Base-by-base conservation (phyloP, 805 yeast genomes). In the Sugiyamaella chiloensis region DNA sequence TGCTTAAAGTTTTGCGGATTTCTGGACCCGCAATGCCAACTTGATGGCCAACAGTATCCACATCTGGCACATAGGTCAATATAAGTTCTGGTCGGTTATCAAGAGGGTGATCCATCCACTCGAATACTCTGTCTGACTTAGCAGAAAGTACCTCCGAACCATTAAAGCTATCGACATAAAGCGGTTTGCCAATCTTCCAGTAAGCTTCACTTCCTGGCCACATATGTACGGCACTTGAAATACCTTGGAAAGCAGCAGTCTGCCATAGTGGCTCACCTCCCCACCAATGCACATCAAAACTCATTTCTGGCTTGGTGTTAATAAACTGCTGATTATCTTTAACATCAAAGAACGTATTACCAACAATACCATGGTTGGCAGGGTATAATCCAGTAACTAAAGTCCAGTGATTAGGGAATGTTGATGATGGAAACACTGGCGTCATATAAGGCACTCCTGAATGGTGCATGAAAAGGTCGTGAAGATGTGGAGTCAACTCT, bases 361-460 rank as follows among this genome's bases (percentile, higher is more conserved):
- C 89, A 2, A 90, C 85, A 24, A 91, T 85, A 1, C 96, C 96
- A 65, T 90, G 96, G 47, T 81, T 78, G 2, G 81, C 73, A 1
- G 97, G 96, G 50, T 81, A 78, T 36, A 86, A 67, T 0, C 98
- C 98, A 0, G 97, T 91, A 1, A 85, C 83, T 54, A 90, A 63
- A 0, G 96, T 81, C 91, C 95, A 91, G 64, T 89, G 96, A 62
- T 91, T 90, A 0, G 96, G 93, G 58, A 87, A 87, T 0, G 96
- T 86, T 20, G 87, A 85, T 0, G 95, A 79, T 3, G 97, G 97
- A 62, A 89, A 88, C 2, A 88, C 76, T 1, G 97, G 96, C 6
- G 68, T 67, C 91, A 91, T 87, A 60, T 78, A 88, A 1, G 97
- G 96, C 3, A 88, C 80, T 12, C 82, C 84, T 43, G 70, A 75